These are phyloP conservation scores for Citrullus mucosospermus DNA, from an alignment of 306 rosid species.

Conservation along the genomic window DNA sequence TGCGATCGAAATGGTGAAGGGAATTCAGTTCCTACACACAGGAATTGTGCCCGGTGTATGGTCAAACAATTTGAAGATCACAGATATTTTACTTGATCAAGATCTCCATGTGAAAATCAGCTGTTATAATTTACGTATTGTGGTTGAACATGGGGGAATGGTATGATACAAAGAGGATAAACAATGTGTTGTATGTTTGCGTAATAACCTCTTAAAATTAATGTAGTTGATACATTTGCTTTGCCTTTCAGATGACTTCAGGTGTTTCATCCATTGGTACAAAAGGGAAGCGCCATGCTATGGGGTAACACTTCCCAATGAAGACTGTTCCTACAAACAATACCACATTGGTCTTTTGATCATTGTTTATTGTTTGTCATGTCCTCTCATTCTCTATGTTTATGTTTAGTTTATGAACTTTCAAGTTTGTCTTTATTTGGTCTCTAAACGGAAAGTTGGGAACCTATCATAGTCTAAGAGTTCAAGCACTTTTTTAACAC, in stretches of 20 bases:
- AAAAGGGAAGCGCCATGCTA: constrained; percentile 47
- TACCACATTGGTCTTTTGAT: too few relatives aligned
- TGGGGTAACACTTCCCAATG: constrained; percentile 21
- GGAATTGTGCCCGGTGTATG: constrained; percentile 85
- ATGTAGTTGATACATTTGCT: constrained; percentile 1
- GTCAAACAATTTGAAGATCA: constrained; percentile 68
- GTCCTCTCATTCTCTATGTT: neutral
- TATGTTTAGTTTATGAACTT: too few relatives aligned
- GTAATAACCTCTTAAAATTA: neutral
- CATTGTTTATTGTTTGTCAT: neutral
- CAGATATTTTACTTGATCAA: constrained; percentile 61
- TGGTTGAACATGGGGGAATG: constrained; percentile 39
- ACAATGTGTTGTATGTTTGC: neutral
- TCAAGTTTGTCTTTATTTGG: too few relatives aligned
- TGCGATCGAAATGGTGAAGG: constrained; percentile 74
- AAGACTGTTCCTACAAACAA: too few relatives aligned
- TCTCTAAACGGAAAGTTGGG: too few relatives aligned
- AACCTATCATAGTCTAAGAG: neutral
- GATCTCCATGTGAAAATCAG: constrained; percentile 66
- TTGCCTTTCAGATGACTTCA: constrained; percentile 34
- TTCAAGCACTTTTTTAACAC: too few relatives aligned
- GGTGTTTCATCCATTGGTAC: constrained; percentile 26
- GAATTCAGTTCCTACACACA: constrained; percentile 87
- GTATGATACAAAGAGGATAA: constrained; percentile 18
- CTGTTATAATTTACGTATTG: constrained; percentile 55